phyloP scores from a whole-genome alignment of 148 eudicot genomes.

The Spergularia bocconei region DNA sequence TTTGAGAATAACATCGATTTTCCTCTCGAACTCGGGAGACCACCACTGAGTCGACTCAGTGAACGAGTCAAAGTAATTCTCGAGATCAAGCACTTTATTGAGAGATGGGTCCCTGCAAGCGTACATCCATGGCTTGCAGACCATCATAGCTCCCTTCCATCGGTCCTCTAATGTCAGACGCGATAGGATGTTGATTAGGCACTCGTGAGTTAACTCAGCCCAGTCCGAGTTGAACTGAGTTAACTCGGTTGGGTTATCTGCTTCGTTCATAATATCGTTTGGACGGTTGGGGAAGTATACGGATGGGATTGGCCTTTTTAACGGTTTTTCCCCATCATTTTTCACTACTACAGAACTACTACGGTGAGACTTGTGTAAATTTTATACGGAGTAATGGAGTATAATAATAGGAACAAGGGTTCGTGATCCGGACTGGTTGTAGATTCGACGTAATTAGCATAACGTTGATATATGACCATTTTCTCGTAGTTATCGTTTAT shows the following conservation, averaged over 20 bases:
- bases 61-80: slow-evolving; percentile 52
- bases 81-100: slow-evolving; percentile 57
- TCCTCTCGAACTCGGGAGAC: slow-evolving; percentile 62
- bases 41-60: slow-evolving; percentile 71
- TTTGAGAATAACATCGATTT: slow-evolving; percentile 64
- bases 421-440: no score
- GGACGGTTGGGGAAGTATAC: background rate
- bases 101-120: slow-evolving; percentile 74
- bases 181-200: slow-evolving; percentile 66
- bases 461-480: no score
- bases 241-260: slow-evolving; percentile 19
- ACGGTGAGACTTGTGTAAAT: no score
- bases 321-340: no score
- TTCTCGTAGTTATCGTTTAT: no score
- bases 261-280: slow-evolving; percentile 29
- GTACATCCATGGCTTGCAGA: slow-evolving; percentile 73
- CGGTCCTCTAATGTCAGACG: slow-evolving; percentile 64
- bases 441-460: no score
- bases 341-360: no score
- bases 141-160: slow-evolving; percentile 63
- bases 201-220: slow-evolving; percentile 86
- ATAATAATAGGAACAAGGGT: no score
- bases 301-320: background rate
- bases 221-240: slow-evolving; percentile 36
- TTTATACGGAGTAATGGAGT: no score